Evolutionary conservation across 441 rosid genomes (phyloP).

Genomic region (Erysimum pusillum): DNA sequence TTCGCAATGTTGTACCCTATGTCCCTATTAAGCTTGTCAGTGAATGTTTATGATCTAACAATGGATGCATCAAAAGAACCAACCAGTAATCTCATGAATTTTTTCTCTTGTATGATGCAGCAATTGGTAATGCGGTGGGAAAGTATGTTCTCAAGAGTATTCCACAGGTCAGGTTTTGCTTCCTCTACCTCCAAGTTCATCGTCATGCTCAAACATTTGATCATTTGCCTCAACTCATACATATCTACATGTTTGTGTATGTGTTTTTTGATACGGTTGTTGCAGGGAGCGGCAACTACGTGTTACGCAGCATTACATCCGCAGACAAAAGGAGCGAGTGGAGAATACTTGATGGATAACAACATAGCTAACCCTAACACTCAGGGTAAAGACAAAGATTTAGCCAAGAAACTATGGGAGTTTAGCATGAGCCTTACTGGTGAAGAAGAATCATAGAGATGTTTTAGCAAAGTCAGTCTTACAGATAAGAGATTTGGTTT

Average conservation of each 20-base stretch:
- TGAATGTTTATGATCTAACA: slow-evolving; percentile 20
- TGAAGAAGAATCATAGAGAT: slow-evolving; percentile 40
- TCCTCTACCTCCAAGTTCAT: background rate
- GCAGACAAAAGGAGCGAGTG: slow-evolving; percentile 57
- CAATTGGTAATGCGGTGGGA: slow-evolving; percentile 45
- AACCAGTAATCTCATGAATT: background rate
- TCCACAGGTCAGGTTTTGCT: slow-evolving; percentile 57
- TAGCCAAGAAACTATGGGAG: slow-evolving; percentile 66
- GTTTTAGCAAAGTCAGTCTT: slow-evolving; percentile 2
- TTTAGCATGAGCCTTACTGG: slow-evolving; percentile 56
- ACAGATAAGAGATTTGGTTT: background rate
- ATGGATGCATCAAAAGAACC: slow-evolving; percentile 10
- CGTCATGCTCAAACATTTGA: background rate
- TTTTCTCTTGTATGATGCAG: slow-evolving; percentile 46
- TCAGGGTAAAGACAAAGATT: slow-evolving; percentile 51
- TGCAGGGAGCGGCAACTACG: slow-evolving; percentile 70
- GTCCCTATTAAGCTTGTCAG: background rate
- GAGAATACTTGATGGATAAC: slow-evolving; percentile 59
- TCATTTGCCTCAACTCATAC: slow-evolving; percentile 12
- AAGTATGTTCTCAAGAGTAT: slow-evolving; percentile 57
- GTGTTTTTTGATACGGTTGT: slow-evolving; percentile 7
- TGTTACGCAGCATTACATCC: slow-evolving; percentile 70
- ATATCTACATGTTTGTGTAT: background rate
- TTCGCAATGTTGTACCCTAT: background rate
- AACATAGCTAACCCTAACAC: slow-evolving; percentile 53